Percentiles rank a stretch among this genome's conserved stretches.
Conservation (phyloP, 169 alveolate species). For the Cryptosporidium ryanae region DNA sequence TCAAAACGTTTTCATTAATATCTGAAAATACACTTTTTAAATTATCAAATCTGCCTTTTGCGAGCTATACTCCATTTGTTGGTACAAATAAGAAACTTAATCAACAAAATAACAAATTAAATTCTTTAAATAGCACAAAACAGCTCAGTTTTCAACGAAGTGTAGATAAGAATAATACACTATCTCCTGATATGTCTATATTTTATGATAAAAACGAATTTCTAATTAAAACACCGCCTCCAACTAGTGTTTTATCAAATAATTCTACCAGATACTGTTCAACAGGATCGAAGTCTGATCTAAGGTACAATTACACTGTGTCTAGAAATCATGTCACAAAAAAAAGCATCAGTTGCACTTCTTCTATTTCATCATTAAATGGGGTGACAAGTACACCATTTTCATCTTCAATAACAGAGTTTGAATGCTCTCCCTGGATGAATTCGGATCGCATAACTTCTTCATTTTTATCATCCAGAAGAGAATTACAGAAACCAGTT, state of each 20-base stretch:
- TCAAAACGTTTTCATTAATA: slow-evolving; percentile 43
- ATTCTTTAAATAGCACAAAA: neutral
- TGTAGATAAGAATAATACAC: neutral
- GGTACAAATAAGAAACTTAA: slow-evolving; percentile 6
- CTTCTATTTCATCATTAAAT: slow-evolving; percentile 34
- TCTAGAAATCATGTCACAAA: neutral
- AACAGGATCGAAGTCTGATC: slow-evolving; percentile 19
- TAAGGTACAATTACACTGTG: slow-evolving; percentile 3
- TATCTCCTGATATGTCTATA: neutral
- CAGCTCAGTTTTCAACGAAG: neutral
- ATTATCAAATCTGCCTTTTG: slow-evolving; percentile 9
- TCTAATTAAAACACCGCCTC: slow-evolving; percentile 50
- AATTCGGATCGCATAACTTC: slow-evolving; percentile 17
- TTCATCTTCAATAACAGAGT: slow-evolving; percentile 38
- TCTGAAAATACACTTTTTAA: slow-evolving; percentile 12
- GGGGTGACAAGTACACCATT: slow-evolving; percentile 49
- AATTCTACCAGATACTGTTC: slow-evolving; percentile 35
- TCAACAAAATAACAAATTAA: neutral
- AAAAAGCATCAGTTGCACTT: slow-evolving; percentile 26
- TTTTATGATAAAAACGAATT: neutral
- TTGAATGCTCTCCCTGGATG: slow-evolving; percentile 66
- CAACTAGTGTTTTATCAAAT: slow-evolving; percentile 31
- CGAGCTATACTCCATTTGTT: slow-evolving; percentile 38
- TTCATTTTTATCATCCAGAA: slow-evolving; percentile 20
- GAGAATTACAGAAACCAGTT: slow-evolving; percentile 20